Conservation (phyloP, 805 yeast species). For the Saturnispora silvae region DNA sequence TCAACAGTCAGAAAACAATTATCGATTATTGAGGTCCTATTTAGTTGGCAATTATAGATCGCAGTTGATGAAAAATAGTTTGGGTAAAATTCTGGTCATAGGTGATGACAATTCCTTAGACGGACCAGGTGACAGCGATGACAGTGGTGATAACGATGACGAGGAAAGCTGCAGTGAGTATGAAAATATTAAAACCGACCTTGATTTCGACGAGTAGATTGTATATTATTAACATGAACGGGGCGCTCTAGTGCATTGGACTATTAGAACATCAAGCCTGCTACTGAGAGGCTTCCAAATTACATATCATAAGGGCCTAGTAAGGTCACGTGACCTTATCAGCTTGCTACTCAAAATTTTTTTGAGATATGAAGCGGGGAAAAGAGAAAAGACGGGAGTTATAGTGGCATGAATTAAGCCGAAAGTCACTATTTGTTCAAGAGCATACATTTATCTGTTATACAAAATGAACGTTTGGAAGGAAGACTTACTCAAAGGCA, state of each 20-base stretch:
- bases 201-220: constrained; percentile 10
- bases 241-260: too few relatives aligned
- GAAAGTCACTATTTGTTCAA: too few relatives aligned
- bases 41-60: constrained; percentile 13
- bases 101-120: constrained; percentile 10
- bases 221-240: too few relatives aligned
- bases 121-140: constrained; percentile 26
- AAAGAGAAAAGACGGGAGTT: too few relatives aligned
- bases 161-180: too few relatives aligned
- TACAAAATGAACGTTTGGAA: constrained; percentile 27
- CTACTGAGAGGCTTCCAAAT: too few relatives aligned
- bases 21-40: constrained; percentile 16
- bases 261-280: too few relatives aligned
- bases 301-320: too few relatives aligned
- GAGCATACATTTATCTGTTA: too few relatives aligned
- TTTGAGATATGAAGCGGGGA: too few relatives aligned
- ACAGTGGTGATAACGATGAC: constrained; percentile 12
- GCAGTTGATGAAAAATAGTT: constrained; percentile 12
- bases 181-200: constrained; percentile 8
- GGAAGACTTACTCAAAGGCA: constrained; percentile 64
- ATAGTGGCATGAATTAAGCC: background rate
- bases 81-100: constrained; percentile 14
- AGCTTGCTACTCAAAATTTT: too few relatives aligned
- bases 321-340: constrained; percentile 4
- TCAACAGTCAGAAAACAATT: constrained; percentile 14